phyloP scores from a whole-genome alignment of 2,329 filamentous ascomycete species.

The Talaromyces sp. region DNA sequence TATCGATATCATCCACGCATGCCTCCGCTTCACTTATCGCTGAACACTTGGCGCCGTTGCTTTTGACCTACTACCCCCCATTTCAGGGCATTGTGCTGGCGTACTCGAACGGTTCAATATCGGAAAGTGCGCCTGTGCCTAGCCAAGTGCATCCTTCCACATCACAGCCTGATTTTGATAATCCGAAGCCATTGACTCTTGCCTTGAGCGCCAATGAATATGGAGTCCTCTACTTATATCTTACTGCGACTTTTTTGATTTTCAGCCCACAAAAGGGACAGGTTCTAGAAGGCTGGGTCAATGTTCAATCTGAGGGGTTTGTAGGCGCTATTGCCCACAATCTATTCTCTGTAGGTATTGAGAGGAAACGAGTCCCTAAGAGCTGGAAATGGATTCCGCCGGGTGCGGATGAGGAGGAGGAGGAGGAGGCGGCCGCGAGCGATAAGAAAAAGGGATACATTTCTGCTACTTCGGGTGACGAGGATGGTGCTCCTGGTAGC shows the following conservation, averaged over 20 bases:
- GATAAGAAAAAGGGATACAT: slow-evolving; percentile 19
- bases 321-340: slow-evolving; percentile 86
- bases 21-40: slow-evolving; percentile 57
- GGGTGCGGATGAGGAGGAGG: slow-evolving; percentile 33
- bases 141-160: slow-evolving; percentile 24
- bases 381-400: slow-evolving; percentile 77
- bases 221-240: slow-evolving; percentile 79
- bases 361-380: slow-evolving; percentile 67
- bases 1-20: slow-evolving; percentile 50
- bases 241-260: slow-evolving; percentile 80
- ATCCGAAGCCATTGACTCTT: slow-evolving; percentile 39
- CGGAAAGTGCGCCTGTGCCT: slow-evolving; percentile 36
- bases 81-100: slow-evolving; percentile 56
- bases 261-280: slow-evolving; percentile 72
- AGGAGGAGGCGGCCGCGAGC: slow-evolving; percentile 17
- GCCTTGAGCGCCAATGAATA: slow-evolving; percentile 67
- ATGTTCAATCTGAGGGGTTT: slow-evolving; percentile 83
- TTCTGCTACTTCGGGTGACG: slow-evolving; percentile 18
- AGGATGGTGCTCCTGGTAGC: slow-evolving; percentile 25
- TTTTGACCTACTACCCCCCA: slow-evolving; percentile 61
- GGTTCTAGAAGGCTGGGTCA: slow-evolving; percentile 74
- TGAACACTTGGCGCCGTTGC: slow-evolving; percentile 58
- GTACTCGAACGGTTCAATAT: slow-evolving; percentile 47
- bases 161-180: slow-evolving; percentile 18
- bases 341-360: slow-evolving; percentile 86